Percentiles rank a stretch among this genome's conserved stretches.
Evolutionary conservation across 371 early-diverging fungal genomes (phyloP).

Genomic region (Circinella umbellata): DNA sequence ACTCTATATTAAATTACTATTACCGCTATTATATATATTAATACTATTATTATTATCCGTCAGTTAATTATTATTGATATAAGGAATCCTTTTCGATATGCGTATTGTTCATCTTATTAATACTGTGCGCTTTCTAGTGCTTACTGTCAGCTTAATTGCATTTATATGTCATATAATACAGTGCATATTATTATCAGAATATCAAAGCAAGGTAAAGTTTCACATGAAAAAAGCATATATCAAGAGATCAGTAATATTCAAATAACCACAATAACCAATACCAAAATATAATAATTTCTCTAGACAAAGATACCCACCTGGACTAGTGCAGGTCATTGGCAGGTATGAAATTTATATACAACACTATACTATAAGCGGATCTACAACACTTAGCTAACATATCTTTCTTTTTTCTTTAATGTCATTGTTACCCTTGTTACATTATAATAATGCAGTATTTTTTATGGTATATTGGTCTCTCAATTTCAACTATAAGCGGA

Average conservation of each 20-base stretch:
- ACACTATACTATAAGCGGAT: not conserved
- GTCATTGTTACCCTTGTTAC: no score
- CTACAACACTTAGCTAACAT: not conserved
- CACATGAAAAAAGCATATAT: no score
- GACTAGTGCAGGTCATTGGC: constrained; percentile 37
- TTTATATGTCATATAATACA: constrained; percentile 30
- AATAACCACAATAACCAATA: not conserved
- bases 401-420: no score
- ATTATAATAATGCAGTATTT: no score
- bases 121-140: constrained; percentile 23
- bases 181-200: constrained; percentile 25
- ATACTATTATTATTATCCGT: not conserved
- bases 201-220: constrained; percentile 24
- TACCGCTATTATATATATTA: not conserved
- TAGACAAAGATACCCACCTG: constrained; percentile 34
- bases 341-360: constrained; percentile 20
- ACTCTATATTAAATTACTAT: not conserved
- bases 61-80: no score
- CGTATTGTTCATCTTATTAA: constrained; percentile 12
- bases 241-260: not conserved
- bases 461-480: constrained; percentile 27
- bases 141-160: constrained; percentile 24
- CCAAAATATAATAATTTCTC: no score
- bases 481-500: constrained; percentile 25
- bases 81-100: constrained; percentile 8